Conservation (phyloP, 2,329 filamentous ascomycete genomes). For the Fusarium bulbicola region DNA sequence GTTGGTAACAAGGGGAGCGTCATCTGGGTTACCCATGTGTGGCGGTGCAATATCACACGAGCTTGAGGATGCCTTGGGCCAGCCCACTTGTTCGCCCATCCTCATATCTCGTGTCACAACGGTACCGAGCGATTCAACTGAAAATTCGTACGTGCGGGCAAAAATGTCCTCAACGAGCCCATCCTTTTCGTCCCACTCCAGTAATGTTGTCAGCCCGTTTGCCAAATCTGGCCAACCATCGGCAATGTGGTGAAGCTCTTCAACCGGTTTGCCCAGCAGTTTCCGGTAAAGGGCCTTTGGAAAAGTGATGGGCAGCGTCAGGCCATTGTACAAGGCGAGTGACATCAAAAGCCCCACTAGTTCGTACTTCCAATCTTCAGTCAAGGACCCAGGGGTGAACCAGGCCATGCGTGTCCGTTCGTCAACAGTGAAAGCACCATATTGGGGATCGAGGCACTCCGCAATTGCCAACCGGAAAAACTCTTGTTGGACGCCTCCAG, state of each 20-base stretch:
- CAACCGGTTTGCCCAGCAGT: constrained; percentile 74
- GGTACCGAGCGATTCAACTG: constrained; percentile 66
- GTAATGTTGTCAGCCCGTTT: constrained; percentile 75
- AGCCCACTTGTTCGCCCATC: constrained; percentile 47
- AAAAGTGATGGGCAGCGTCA: constrained; percentile 90
- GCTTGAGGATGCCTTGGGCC: constrained; percentile 61
- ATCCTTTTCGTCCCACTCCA: constrained; percentile 79
- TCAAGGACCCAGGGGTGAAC: constrained; percentile 85
- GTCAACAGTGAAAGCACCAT: constrained; percentile 84
- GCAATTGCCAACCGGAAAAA: constrained; percentile 89
- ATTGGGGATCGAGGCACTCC: constrained; percentile 80
- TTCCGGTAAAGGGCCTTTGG: constrained; percentile 85
- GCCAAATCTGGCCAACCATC: constrained; percentile 89
- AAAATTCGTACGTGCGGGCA: constrained; percentile 87
- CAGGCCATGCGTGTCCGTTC: constrained; percentile 80
- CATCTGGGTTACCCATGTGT: constrained; percentile 50
- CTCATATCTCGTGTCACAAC: constrained; percentile 67
- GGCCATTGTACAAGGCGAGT: constrained; percentile 89
- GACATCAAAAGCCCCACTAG: constrained; percentile 88
- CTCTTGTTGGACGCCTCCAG: constrained; percentile 95
- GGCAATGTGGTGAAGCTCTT: constrained; percentile 77
- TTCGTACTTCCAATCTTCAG: constrained; percentile 90
- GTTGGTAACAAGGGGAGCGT: constrained; percentile 80
- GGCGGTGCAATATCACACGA: constrained; percentile 36
- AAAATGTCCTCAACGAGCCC: constrained; percentile 85